Base-by-base conservation (phyloP, 441 rosid genomes). In the Pelargonium citronellum region DNA sequence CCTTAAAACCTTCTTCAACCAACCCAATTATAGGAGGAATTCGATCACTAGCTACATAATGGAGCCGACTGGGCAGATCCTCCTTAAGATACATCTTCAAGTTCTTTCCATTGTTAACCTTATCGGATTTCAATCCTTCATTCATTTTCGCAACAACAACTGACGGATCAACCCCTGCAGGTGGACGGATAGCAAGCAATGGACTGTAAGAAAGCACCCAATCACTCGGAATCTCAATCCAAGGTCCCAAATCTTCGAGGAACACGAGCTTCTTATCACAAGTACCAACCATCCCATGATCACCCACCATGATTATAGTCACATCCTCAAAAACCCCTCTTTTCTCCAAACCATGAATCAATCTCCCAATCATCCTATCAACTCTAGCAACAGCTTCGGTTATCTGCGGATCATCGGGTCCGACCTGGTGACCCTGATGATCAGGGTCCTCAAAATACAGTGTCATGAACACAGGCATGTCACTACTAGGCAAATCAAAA, bases 281-380 rank as follows among this genome's bases (percentile, higher is more conserved):
- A 7, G 94, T 94, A 30, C 99, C 97, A 57, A 94, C 99, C 97
- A 94, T 94, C 20, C 99, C 99, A 81, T 94, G 99, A 78, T 91
- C 99, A 71, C 99, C 97, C 17, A 90, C 89, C 89, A 94, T 78
- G 64, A 91, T 87, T 67, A 94, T 79, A 51, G 75, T 81, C 73
- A 91, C 96, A 83, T 91, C 96, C 78, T 91, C 91, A 57, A 94
- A 91, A 60, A 90, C 78, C 64, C 92, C 96, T 85, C 90, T 86
- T 70, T 82, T 85, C 64, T 91, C 94, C 37, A 94, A 66, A 24
- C 99, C 99, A 69, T 77, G 51, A 20, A 94, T 90, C 75, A 94
- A 67, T 80, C 83, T 91, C 69, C 97, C 99, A 10, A 94, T 90
- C 81, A 94, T 66, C 34, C 79, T 15, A 79, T 94, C 99, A 20